These are phyloP conservation scores for Beauveria australis DNA, from an alignment of 2,329 filamentous ascomycete genomes.

Conservation along the genomic window DNA sequence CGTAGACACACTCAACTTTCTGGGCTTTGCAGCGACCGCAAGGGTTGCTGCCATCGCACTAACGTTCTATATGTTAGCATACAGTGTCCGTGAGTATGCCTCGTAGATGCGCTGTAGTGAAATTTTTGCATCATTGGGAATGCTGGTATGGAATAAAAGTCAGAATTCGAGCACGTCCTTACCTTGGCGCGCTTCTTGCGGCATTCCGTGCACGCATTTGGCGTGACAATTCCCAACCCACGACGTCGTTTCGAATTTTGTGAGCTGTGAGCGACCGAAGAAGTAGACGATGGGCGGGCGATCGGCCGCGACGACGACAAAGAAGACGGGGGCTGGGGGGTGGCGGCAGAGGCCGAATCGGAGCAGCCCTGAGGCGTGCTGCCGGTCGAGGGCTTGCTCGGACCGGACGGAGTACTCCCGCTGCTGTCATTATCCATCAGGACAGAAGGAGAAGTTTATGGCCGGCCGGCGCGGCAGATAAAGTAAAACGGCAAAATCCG, in stretches of 20 bases:
- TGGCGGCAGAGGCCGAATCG: constrained; percentile 2
- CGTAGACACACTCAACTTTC: constrained; percentile 51
- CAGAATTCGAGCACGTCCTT: constrained; percentile 12
- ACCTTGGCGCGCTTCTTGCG: constrained; percentile 56
- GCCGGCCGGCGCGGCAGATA: neutral
- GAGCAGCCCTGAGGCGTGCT: constrained; percentile 24
- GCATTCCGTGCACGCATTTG: constrained; percentile 54
- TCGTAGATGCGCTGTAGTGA: neutral
- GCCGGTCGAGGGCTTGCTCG: constrained; percentile 23
- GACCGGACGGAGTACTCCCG: constrained; percentile 21
- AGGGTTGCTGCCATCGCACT: constrained; percentile 53
- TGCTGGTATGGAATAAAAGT: neutral
- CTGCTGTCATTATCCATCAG: constrained; percentile 26
- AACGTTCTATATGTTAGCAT: neutral
- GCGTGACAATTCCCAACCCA: constrained; percentile 48
- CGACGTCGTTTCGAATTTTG: constrained; percentile 43
- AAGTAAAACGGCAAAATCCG: neutral
- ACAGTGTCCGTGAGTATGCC: neutral
- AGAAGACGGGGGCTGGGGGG: constrained; percentile 14
- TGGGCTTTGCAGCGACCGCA: constrained; percentile 48
- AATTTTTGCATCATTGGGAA: neutral
- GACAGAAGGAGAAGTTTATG: neutral
- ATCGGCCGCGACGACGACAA: constrained; percentile 6
- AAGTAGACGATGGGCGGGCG: neutral
- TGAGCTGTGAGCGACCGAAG: constrained; percentile 14